Evolutionary conservation across 163 green algal species (phyloP).

Genomic region (Trebouxiophyceae sp.): DNA sequence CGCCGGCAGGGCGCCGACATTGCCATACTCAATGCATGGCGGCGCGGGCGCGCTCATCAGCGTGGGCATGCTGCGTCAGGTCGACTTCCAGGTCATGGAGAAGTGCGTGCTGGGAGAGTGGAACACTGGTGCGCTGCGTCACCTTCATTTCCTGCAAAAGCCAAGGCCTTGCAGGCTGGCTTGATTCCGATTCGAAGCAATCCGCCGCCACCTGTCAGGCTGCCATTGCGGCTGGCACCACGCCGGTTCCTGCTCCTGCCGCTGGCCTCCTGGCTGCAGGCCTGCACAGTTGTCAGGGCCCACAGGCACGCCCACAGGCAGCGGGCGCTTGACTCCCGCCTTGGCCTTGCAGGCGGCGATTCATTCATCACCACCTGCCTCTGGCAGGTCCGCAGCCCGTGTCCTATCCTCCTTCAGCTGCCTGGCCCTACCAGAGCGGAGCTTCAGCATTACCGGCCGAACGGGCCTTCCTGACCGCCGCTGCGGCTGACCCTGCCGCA

Average conservation of each 20-base stretch:
- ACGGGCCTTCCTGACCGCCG: background rate
- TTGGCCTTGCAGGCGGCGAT: constrained; percentile 16
- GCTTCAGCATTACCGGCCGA: background rate
- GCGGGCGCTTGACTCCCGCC: too few relatives aligned
- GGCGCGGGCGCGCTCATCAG: constrained; percentile 17
- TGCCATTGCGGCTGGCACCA: too few relatives aligned
- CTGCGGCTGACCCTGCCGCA: background rate
- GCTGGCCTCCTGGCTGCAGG: too few relatives aligned
- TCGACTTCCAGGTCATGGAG: constrained; percentile 2
- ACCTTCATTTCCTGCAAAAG: too few relatives aligned
- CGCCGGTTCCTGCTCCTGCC: too few relatives aligned
- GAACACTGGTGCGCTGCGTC: background rate
- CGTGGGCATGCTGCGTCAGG: constrained; percentile 1
- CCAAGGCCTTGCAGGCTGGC: too few relatives aligned
- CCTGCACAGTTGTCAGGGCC: too few relatives aligned
- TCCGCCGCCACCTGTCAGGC: too few relatives aligned
- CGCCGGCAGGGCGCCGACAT: constrained; percentile 7
- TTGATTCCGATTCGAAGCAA: too few relatives aligned
- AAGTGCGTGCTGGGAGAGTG: background rate
- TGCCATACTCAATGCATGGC: constrained; percentile 20
- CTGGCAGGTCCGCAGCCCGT: constrained; percentile 13
- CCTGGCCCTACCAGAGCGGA: background rate
- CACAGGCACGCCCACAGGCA: too few relatives aligned
- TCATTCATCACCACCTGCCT: constrained; percentile 26
- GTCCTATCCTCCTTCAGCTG: background rate